Evolutionary conservation across 805 yeast genomes (phyloP).

Genomic region (Kuraishia piskuri): DNA sequence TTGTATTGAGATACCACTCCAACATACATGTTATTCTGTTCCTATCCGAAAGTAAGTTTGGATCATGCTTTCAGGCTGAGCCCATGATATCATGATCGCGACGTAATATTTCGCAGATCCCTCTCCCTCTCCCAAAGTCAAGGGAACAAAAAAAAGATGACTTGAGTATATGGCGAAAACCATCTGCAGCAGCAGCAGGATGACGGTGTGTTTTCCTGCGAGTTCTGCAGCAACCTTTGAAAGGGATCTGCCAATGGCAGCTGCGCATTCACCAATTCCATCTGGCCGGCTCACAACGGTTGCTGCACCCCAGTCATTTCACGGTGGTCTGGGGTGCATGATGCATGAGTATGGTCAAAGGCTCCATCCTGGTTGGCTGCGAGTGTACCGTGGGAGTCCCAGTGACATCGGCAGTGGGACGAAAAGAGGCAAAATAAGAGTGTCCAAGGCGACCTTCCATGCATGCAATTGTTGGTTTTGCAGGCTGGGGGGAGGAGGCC

Average conservation of each 20-base stretch:
- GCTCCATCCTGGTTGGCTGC: neutral
- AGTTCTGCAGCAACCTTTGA: neutral
- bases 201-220: neutral
- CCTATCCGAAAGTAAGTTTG: too few species aligned
- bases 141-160: neutral
- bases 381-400: neutral
- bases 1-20: too few species aligned
- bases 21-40: too few species aligned
- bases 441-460: neutral
- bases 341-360: neutral
- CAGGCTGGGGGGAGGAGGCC: neutral
- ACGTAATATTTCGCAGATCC: too few species aligned
- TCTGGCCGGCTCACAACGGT: neutral
- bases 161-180: neutral
- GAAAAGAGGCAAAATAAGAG: neutral
- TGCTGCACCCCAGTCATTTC: neutral
- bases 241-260: neutral
- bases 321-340: neutral
- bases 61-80: too few species aligned
- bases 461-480: neutral
- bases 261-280: neutral
- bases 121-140: too few species aligned
- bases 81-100: too few species aligned
- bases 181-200: neutral
- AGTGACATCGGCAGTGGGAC: neutral